Evolutionary conservation across 2,329 filamentous ascomycete species (phyloP), one percentile per base, ranked within the genome.

Genomic region (Xylariales sp.): DNA sequence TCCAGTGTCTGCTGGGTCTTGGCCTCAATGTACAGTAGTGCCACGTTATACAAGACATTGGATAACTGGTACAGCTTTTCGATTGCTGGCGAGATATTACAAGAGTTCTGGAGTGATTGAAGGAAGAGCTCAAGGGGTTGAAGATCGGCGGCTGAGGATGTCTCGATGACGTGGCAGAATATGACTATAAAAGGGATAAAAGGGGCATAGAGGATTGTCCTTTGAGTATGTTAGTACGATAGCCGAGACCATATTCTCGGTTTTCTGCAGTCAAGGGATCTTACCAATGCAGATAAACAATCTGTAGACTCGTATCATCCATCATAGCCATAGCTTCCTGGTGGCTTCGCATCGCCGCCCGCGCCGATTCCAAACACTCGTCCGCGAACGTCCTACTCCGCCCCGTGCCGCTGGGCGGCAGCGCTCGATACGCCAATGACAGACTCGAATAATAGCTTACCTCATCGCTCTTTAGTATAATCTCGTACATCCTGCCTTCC

Each of bases 1-100:
- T 50, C 57, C 42, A 65, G 48, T 62, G 64, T 56, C 45, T 60
- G 53, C 34, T 51, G 51, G 16, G 55, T 58, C 38, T 74, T 76
- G 3, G 75, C 73, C 51, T 80, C 73, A 12, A 81, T 64, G 47
- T 82, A 82, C 4, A 80, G 63, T 25, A 70, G 66, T 1, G 78
- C 78, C 6, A 82, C 73, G 25, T 68, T 76, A 47, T 74, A 70
- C 37, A 83, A 69, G 2, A 80, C 70, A 34, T 76, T 69, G 47
- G 77, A 82, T 11, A 83, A 65, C 19, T 70, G 74, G 46, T 77
- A 70, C 12, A 80, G 62, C 48, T 76, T 76, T 19, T 68, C 64
- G 5, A 76, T 71, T 1, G 73, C 72, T 41, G 76, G 54, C 2
- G 63, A 67, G 2, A 66, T 49, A 4, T 70, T 63, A 22, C 66